Conservation (phyloP, 2,329 filamentous ascomycete genomes). For the Aspergillus glaucus region DNA sequence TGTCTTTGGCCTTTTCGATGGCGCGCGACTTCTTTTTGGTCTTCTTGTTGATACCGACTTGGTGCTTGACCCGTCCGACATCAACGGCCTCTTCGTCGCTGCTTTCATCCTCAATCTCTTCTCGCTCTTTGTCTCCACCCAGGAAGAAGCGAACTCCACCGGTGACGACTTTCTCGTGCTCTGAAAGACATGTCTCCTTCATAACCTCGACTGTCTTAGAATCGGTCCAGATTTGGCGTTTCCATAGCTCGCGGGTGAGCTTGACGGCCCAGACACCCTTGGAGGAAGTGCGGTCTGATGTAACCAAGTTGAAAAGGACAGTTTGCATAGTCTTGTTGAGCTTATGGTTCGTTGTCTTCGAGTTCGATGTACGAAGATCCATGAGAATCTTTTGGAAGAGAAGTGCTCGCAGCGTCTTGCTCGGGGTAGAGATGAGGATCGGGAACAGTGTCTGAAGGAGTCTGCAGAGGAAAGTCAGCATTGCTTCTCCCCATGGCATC, state of each 20-base stretch:
- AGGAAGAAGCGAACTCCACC: slow-evolving; percentile 91
- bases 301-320: slow-evolving; percentile 84
- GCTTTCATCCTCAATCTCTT: slow-evolving; percentile 84
- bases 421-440: slow-evolving; percentile 83
- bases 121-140: slow-evolving; percentile 89
- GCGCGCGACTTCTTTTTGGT: slow-evolving; percentile 76
- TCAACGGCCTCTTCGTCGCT: slow-evolving; percentile 72
- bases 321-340: slow-evolving; percentile 91
- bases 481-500: background rate
- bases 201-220: slow-evolving; percentile 94
- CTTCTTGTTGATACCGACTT: slow-evolving; percentile 92
- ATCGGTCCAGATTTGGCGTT: slow-evolving; percentile 91
- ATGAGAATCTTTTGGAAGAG: slow-evolving; percentile 88
- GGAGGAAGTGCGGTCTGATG: slow-evolving; percentile 73
- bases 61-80: slow-evolving; percentile 74
- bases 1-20: slow-evolving; percentile 74
- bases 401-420: slow-evolving; percentile 77
- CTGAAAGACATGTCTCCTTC: slow-evolving; percentile 82
- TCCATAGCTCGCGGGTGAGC: slow-evolving; percentile 92
- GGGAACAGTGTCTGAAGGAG: slow-evolving; percentile 91
- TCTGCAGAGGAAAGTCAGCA: slow-evolving; percentile 15
- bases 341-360: slow-evolving; percentile 81
- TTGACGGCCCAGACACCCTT: slow-evolving; percentile 96
- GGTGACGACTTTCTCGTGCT: slow-evolving; percentile 87
- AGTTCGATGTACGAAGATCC: slow-evolving; percentile 81